Base-by-base conservation (phyloP, 2,329 filamentous ascomycete species). In the Fusarium sp. region DNA sequence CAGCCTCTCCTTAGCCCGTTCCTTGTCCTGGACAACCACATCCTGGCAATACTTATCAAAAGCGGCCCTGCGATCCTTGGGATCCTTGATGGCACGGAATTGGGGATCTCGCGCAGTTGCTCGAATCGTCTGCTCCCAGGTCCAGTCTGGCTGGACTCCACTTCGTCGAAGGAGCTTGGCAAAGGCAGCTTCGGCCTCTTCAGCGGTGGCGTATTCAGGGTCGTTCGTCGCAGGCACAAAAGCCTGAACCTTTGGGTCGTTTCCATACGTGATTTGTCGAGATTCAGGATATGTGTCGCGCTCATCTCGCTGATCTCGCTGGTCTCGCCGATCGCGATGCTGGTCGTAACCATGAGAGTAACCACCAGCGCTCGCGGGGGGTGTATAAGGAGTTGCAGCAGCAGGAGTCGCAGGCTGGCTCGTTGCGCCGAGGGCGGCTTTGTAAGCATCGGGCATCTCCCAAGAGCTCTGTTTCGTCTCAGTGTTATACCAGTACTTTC, bases 41-140 rank as follows among this genome's bases (percentile, higher is more conserved):
- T 98, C 93, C 73, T 93, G 86, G 77, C 93, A 93, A 83, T 96
- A 99, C 82, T 97, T 97, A 81, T 97, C 93, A 79, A 97, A 99
- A 19, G 94, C 93, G 70, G 90, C 85, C 79, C 93, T 96, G 71
- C 96, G 90, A 76, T 97, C 94, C 79, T 91, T 94, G 7, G 96
- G 93, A 74, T 97, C 94, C 75, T 95, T 96, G 71, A 99, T 89
- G 20, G 96, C 92, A 65, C 95, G 92, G 78, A 96, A 98, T 75
- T 97, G 93, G 45, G 94, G 89, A 71, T 99, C 96, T 75, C 92
- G 95, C 71, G 96, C 93, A 19, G 93, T 92, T 20, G 89, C 88
- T 52, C 92, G 91, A 82, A 99, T 90, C 3, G 93, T 89, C 78
- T 97, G 92, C 71, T 96, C 90, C 94, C 95, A 99, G 1, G 88